Evolutionary conservation across 257 asterid species (phyloP).

Genomic region (Solanum piurae): DNA sequence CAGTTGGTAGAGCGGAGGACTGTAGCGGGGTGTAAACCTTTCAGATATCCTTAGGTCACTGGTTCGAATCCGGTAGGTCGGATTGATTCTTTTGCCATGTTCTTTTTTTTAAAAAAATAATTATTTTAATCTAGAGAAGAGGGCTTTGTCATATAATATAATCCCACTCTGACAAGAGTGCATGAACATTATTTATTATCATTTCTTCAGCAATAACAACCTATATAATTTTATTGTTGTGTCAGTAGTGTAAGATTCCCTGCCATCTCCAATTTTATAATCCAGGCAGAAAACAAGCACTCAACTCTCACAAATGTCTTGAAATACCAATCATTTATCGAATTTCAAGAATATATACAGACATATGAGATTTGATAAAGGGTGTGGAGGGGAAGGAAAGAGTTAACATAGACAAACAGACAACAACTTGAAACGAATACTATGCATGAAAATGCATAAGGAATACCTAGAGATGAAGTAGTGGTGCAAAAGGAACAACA

Average conservation of each 20-base stretch:
- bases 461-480: not conserved
- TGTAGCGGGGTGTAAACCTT: not conserved
- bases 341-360: not conserved
- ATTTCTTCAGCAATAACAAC: not conserved
- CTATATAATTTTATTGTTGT: not conserved
- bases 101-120: not conserved
- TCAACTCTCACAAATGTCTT: not conserved
- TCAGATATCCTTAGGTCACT: constrained; percentile 22
- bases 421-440: not conserved
- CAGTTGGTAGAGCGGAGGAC: constrained; percentile 10
- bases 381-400: not conserved
- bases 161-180: not conserved
- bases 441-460: not conserved
- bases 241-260: not conserved
- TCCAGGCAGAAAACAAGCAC: not conserved
- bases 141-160: not conserved
- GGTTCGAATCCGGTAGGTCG: constrained; percentile 45
- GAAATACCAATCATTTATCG: not conserved
- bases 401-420: not conserved
- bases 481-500: not conserved
- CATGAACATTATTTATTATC: not conserved
- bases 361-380: not conserved
- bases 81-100: not conserved
- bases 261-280: not conserved
- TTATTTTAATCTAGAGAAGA: not conserved